Evolutionary conservation across 352 stramenopile species (phyloP).

Genomic region (Phytophthora tentaculata): DNA sequence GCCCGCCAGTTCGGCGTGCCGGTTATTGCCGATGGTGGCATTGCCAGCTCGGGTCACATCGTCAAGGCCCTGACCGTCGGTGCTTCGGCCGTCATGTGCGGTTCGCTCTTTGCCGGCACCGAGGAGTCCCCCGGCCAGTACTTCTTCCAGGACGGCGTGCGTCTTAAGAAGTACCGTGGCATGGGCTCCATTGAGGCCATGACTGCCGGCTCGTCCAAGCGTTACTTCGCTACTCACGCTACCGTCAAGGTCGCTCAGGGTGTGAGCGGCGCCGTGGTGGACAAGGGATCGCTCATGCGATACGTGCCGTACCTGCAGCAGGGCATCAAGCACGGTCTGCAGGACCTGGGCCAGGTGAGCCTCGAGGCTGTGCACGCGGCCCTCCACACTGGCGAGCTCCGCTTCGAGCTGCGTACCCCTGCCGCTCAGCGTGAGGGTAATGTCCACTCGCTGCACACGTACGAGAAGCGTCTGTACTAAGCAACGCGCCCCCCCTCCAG

Average conservation of each 20-base stretch:
- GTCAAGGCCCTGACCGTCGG: conserved; percentile 98
- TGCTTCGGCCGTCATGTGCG: conserved; percentile 99
- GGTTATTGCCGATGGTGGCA: conserved; percentile 99
- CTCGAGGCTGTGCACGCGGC: conserved; percentile 88
- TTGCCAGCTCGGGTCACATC: conserved; percentile 98
- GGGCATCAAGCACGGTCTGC: conserved; percentile 98
- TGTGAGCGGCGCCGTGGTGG: conserved; percentile 98
- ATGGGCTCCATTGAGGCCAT: conserved; percentile 99
- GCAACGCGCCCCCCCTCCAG: conserved; percentile 16
- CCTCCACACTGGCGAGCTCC: conserved; percentile 84
- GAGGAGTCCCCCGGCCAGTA: conserved; percentile 99
- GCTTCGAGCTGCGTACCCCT: conserved; percentile 98
- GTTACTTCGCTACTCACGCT: conserved; percentile 91
- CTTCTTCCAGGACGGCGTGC: conserved; percentile 99
- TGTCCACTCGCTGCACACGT: conserved; percentile 99
- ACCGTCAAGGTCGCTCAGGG: conserved; percentile 99
- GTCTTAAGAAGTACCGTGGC: conserved; percentile 99
- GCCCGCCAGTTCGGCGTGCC: conserved; percentile 96
- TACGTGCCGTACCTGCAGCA: conserved; percentile 99
- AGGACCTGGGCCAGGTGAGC: conserved; percentile 96
- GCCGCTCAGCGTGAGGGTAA: conserved; percentile 99
- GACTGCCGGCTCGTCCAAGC: conserved; percentile 95
- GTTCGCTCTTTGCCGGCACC: conserved; percentile 99
- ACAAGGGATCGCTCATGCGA: conserved; percentile 98
- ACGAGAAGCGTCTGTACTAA: conserved; percentile 93